Evolutionary conservation across 257 asterid genomes (phyloP).

Genomic region (Gentiana dahurica): DNA sequence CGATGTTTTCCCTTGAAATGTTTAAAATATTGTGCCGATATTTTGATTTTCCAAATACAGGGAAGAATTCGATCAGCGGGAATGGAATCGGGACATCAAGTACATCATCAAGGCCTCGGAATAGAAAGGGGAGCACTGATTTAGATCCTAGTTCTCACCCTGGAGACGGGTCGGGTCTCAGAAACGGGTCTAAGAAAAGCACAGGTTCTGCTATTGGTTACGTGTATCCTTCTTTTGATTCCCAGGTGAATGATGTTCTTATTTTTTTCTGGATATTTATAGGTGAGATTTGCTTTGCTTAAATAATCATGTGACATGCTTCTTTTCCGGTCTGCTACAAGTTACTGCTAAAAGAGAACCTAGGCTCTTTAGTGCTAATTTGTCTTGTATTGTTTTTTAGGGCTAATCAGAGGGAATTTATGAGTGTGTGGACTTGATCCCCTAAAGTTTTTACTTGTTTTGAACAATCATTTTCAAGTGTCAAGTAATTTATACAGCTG

Average conservation of each 20-base stretch:
- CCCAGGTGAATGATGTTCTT: constrained; percentile 37
- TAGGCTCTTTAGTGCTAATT: no score
- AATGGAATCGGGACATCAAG: constrained; percentile 17
- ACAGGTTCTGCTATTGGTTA: constrained; percentile 42
- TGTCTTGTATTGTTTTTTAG: neutral
- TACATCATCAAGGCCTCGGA: constrained; percentile 23
- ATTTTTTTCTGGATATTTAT: neutral
- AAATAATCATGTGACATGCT: no score
- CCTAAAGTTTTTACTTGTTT: no score
- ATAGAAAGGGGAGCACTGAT: constrained; percentile 26
- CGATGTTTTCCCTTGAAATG: neutral
- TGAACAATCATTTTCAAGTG: no score
- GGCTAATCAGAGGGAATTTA: neutral
- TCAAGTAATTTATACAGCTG: neutral
- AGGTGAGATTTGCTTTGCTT: neutral
- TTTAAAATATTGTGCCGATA: neutral
- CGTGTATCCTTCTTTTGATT: constrained; percentile 31
- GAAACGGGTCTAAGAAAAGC: constrained; percentile 21
- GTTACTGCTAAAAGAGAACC: neutral
- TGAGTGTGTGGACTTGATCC: no score
- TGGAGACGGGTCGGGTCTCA: constrained; percentile 17
- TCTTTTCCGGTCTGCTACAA: neutral
- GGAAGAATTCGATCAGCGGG: constrained; percentile 37
- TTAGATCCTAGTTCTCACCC: constrained; percentile 17
- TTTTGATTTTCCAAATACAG: constrained; percentile 17